phyloP scores from a whole-genome alignment of 2,329 filamentous ascomycete genomes.

The Neopestalotiopsis clavispora region DNA sequence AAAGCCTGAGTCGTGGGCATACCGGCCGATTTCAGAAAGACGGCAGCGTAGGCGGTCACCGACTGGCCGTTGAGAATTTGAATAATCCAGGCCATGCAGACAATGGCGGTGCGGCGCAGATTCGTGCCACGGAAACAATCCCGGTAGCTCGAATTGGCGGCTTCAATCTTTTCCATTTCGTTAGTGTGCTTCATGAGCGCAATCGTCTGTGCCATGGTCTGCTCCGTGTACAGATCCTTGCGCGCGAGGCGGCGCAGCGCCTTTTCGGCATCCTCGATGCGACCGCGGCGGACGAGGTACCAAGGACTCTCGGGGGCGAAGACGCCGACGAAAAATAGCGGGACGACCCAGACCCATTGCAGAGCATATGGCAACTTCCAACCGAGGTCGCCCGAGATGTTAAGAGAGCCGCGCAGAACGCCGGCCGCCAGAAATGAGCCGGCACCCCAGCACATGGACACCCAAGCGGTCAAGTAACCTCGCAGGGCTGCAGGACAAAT shows the following conservation, averaged over 20 bases:
- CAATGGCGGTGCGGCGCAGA: constrained; percentile 76
- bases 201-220: constrained; percentile 82
- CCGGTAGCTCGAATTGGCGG: constrained; percentile 72
- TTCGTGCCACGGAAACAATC: constrained; percentile 87
- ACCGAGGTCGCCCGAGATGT: background rate
- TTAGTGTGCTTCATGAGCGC: constrained; percentile 94
- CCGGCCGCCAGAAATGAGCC: constrained; percentile 75
- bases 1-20: constrained; percentile 58
- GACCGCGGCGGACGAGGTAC: constrained; percentile 75
- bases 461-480: constrained; percentile 71
- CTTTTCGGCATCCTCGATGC: constrained; percentile 68
- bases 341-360: constrained; percentile 80
- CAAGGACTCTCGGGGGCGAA: constrained; percentile 75
- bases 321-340: constrained; percentile 67
- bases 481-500: constrained; percentile 75
- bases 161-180: constrained; percentile 77
- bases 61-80: constrained; percentile 68
- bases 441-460: constrained; percentile 79
- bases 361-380: constrained; percentile 64
- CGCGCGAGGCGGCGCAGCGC: constrained; percentile 70
- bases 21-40: constrained; percentile 66
- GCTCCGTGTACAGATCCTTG: constrained; percentile 66
- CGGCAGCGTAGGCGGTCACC: constrained; percentile 67
- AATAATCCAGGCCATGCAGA: constrained; percentile 68
- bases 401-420: constrained; percentile 58